Percentiles rank a stretch among this genome's conserved stretches.
These are phyloP conservation scores for Sungouiozyma ichnusensis DNA, from an alignment of 805 yeast genomes.

Conservation along the genomic window DNA sequence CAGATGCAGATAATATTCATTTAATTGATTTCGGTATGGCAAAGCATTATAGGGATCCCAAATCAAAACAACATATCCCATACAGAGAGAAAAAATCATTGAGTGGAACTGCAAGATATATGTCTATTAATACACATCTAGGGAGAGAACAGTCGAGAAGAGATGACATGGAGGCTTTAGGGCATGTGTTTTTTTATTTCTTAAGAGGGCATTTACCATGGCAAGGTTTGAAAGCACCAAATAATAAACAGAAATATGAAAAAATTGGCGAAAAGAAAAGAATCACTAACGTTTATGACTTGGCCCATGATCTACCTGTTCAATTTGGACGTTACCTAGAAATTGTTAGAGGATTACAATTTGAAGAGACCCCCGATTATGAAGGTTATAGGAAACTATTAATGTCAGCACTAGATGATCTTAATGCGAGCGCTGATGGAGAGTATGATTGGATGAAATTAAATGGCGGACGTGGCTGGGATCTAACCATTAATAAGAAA, in stretches of 20 bases:
- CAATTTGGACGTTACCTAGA: conserved; percentile 90
- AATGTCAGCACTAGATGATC: conserved; percentile 64
- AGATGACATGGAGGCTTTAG: conserved; percentile 92
- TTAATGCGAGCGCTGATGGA: conserved; percentile 67
- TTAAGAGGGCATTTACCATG: conserved; percentile 91
- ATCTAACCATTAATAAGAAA: conserved; percentile 75
- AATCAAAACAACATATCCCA: conserved; percentile 90
- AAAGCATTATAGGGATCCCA: conserved; percentile 93
- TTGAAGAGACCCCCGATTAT: conserved; percentile 93
- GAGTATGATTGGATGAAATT: conserved; percentile 97
- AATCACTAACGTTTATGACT: conserved; percentile 73
- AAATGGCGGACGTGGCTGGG: conserved; percentile 96
- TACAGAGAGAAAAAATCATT: conserved; percentile 91
- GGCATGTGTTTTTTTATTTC: conserved; percentile 93
- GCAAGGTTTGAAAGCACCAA: conserved; percentile 98
- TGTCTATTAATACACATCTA: conserved; percentile 94
- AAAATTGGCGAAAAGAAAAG: conserved; percentile 95
- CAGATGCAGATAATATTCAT: conserved; percentile 76
- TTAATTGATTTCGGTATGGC: conserved; percentile 99
- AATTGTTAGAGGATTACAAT: conserved; percentile 76
- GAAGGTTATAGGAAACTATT: conserved; percentile 71
- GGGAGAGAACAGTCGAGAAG: conserved; percentile 96
- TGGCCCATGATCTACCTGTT: conserved; percentile 81
- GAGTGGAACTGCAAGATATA: conserved; percentile 97
- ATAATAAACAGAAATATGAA: conserved; percentile 94